Evolutionary conservation across 306 rosid genomes (phyloP), one percentile per base, ranked within the genome.

Genomic region (Citrullus amarus): DNA sequence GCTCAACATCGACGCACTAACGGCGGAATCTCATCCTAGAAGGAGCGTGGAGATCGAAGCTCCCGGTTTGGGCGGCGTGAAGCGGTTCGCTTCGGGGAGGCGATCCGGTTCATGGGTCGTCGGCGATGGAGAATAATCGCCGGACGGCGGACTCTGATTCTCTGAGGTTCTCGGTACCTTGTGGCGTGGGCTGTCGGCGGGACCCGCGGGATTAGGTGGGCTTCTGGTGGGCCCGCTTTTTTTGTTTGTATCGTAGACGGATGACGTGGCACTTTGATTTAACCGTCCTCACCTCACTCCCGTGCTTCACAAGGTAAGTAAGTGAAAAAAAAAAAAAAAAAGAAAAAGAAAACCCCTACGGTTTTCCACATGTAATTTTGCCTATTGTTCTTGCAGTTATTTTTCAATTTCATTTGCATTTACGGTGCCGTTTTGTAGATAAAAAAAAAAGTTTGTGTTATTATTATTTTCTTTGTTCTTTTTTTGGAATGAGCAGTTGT

Each of bases 81-180:
- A 75, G 77, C 87, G 92, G 86, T 92, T 89, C 88, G 84, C 84
- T 1, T 95, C 97, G 0, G 99, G 99, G 62, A 87, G 99, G 80
- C 87, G 89, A 80, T 89, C 96, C 28, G 93, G 79, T 22, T 43
- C 96, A 38, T 91, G 87, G 92, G 84, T 53, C 6, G 83, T 80
- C 4, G 88, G 86, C 59, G 91, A 88, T 0, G 30, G 1, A 81
- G 88, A 77, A 43, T 80, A 60, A 82, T 77, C 85, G 75, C 75
- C 85, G 48, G 38, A 12, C 59, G 77, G 38, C 59, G 7, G 41
- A 3, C 5, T 68, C 78, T 70, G 65, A 41, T 48, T 3, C 39
- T 18, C 67, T 9, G 1, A 12, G 28, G 50, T 72, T 70, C 39
- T 38, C 36, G 75, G 58, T 51, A 54, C 39, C 83, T 58, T 53